Percentiles rank a stretch among this genome's conserved stretches.
Evolutionary conservation across 2,329 filamentous ascomycete genomes (phyloP).

Genomic region (Fusarium fujikuroi): DNA sequence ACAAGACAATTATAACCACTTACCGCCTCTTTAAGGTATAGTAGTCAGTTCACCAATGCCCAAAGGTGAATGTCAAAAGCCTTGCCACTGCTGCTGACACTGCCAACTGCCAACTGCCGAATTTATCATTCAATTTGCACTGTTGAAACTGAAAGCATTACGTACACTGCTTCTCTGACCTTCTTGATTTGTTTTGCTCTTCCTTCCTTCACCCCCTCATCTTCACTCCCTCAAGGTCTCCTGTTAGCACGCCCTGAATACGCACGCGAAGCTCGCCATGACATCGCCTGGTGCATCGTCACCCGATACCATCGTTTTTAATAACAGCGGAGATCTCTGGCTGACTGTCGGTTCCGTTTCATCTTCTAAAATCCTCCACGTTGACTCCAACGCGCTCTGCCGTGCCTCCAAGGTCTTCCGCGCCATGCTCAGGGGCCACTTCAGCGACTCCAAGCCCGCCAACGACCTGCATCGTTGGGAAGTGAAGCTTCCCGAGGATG

Average conservation of each 20-base stretch:
- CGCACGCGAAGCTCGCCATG: neutral
- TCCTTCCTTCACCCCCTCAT: neutral
- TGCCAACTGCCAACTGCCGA: neutral
- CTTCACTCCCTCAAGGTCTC: neutral
- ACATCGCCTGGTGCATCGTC: neutral
- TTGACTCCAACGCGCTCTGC: neutral
- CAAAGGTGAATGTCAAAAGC: neutral
- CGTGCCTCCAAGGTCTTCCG: neutral
- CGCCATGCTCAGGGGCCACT: neutral
- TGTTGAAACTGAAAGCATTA: neutral
- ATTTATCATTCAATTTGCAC: no score
- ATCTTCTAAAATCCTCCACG: neutral
- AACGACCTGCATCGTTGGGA: neutral
- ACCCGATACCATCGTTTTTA: neutral
- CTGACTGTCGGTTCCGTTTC: neutral
- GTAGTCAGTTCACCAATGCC: neutral
- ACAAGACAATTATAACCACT: no score
- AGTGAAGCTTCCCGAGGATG: neutral
- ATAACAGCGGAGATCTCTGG: neutral
- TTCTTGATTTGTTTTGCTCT: neutral
- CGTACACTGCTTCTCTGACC: neutral
- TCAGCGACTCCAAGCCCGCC: neutral
- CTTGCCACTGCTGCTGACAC: neutral
- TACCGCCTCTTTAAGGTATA: neutral
- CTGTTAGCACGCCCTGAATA: neutral